Evolutionary conservation across 106 monocot species (phyloP), one percentile per base, ranked within the genome.

Genomic region (Amphibolis antarctica): DNA sequence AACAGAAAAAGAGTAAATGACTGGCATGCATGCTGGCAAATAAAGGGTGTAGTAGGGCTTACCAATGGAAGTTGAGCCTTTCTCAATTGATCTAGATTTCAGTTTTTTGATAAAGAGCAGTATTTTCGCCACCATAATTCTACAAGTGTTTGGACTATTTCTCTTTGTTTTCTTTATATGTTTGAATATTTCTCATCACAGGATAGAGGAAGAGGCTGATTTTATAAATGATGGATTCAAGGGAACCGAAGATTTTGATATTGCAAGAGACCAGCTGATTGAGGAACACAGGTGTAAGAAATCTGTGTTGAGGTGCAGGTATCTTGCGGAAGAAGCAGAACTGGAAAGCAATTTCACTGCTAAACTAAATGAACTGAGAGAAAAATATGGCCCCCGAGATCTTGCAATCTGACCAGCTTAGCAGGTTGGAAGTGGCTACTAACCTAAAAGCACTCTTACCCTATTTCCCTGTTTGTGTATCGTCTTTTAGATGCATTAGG

Each of bases 341-440:
- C 74, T 90, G 18, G 90, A 90, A 64, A 76, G 70, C 64, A 66
- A 76, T 29, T 81, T 96, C 59, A 82, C 82, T 54, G 21, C 74
- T 20, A 69, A 66, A 14, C 86, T 90, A n/a, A 84, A 84, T 5
- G 46, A 43, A 14, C 50, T 96, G 57, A 96, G 86, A 80, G 72
- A 79, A 24, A 84, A 86, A 15, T 79, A 70, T 52, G 65, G n/a
- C 50, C 20, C 28, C 65, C 9, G 17, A 15, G 10, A 17, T n/a
- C 15, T 58, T 74, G 0, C 24, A 58, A 53, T 20, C 9, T 21
- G 21, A 21, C 53, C 23, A 53, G 53, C 2, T 2, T 4, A 36
- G 36, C 7, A 36, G 7, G 36, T 4, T 36, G 36, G 36, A 36
- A 36, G 4, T 4, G 7, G 2, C 36, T 36, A 36, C 36, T 36